Evolutionary conservation across 2,329 filamentous ascomycete genomes (phyloP).

Genomic region (Camillea tinctor): DNA sequence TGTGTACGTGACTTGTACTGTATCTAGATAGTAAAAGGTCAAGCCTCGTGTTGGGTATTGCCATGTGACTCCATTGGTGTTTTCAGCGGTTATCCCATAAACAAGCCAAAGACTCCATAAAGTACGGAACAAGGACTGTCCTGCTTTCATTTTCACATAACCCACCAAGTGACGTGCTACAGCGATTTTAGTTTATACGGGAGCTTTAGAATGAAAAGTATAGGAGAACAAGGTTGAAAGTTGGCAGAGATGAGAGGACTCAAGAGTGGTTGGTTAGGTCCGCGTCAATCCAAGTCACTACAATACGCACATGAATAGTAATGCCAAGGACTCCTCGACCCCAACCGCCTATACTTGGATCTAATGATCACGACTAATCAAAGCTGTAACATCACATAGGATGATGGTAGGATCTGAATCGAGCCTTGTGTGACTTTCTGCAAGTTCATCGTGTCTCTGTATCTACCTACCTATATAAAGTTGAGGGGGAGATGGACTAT

Average conservation of each 20-base stretch:
- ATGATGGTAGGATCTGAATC: neutral
- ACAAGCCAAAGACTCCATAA: neutral
- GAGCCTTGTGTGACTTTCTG: neutral
- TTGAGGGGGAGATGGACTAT: neutral
- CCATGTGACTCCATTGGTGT: constrained; percentile 1
- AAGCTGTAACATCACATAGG: neutral
- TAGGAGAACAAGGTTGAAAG: neutral
- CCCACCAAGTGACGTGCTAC: neutral
- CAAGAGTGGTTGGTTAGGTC: neutral
- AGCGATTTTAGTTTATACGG: neutral
- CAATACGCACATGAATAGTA: neutral
- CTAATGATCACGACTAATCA: neutral
- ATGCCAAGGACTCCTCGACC: neutral
- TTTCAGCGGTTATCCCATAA: neutral
- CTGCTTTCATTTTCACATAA: neutral
- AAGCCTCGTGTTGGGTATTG: neutral
- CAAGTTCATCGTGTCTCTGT: neutral
- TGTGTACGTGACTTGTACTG: constrained; percentile 5
- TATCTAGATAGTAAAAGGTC: constrained; percentile 7
- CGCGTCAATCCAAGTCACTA: neutral
- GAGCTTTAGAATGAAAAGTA: neutral
- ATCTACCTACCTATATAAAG: neutral
- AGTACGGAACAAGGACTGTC: neutral
- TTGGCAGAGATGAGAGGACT: neutral
- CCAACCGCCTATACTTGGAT: neutral